These are phyloP conservation scores for Leccinum pellstonianum DNA, from an alignment of 768 basidiomycete genomes.

Conservation along the genomic window DNA sequence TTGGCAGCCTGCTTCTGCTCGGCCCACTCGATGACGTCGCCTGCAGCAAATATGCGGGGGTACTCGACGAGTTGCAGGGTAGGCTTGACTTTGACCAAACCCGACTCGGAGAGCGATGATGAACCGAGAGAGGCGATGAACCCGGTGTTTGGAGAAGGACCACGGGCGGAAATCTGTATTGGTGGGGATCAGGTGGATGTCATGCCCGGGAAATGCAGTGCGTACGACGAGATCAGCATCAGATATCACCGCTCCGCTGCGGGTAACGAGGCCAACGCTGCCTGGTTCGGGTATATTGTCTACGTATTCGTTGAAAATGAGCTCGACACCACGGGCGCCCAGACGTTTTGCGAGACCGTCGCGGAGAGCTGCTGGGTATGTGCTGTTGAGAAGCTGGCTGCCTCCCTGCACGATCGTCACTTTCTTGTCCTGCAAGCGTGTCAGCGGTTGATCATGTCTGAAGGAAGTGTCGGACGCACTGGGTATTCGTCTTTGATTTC, in stretches of 20 bases:
- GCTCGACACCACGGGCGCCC: constrained; percentile 43
- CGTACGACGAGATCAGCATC: constrained; percentile 60
- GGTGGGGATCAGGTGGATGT: constrained; percentile 1
- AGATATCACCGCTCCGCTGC: constrained; percentile 46
- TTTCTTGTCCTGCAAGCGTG: constrained; percentile 32
- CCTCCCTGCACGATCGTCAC: constrained; percentile 63
- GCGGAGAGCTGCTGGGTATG: constrained; percentile 56
- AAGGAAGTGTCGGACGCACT: constrained; percentile 22
- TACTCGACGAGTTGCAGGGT: constrained; percentile 55
- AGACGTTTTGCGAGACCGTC: constrained; percentile 43
- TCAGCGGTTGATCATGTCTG: constrained; percentile 9
- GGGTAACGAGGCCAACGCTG: constrained; percentile 43
- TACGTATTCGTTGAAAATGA: constrained; percentile 53
- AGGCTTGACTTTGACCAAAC: constrained; percentile 51
- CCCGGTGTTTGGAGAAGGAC: constrained; percentile 49
- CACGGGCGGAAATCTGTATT: constrained; percentile 28
- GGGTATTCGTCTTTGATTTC: constrained; percentile 45
- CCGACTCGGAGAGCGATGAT: constrained; percentile 32
- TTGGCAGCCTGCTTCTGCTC: constrained; percentile 65
- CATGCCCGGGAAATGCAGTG: not conserved
- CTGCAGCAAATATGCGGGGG: constrained; percentile 59
- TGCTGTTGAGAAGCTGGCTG: constrained; percentile 50
- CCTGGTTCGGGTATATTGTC: constrained; percentile 44
- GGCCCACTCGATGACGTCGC: constrained; percentile 61
- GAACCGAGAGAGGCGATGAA: constrained; percentile 49